Evolutionary conservation across 805 yeast genomes (phyloP).

Genomic region (Ogataea corticis): DNA sequence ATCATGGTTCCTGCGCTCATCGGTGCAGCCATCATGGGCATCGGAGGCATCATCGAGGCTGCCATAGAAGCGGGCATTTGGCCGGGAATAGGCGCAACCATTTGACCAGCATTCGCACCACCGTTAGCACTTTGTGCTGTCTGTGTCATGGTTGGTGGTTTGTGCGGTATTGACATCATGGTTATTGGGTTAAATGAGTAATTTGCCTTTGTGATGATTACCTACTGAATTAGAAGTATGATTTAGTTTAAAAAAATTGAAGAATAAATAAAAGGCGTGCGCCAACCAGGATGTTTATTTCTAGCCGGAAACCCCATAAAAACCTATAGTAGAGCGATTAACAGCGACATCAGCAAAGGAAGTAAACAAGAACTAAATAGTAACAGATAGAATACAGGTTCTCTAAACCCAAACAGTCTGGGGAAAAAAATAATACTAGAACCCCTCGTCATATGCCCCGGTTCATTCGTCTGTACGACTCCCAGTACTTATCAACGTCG

Average conservation of each 20-base stretch:
- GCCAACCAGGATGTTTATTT: no score
- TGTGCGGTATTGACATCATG: conserved; percentile 23
- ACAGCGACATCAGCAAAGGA: no score
- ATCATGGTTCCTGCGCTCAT: conserved; percentile 10
- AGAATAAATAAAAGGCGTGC: no score
- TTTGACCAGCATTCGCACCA: not conserved
- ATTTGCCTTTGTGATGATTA: not conserved
- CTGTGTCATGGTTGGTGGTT: conserved; percentile 20
- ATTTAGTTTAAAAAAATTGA: not conserved
- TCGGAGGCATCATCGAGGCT: conserved; percentile 14
- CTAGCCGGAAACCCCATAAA: no score
- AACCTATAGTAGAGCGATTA: no score
- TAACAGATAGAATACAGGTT: not conserved
- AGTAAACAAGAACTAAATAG: not conserved
- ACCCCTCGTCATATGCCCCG: not conserved
- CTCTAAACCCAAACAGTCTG: not conserved
- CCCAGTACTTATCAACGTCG: conserved; percentile 35
- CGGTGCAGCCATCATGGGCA: conserved; percentile 15
- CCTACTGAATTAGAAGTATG: not conserved
- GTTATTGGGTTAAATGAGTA: not conserved
- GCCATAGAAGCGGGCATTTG: not conserved
- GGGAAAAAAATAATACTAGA: no score
- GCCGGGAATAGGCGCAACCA: not conserved
- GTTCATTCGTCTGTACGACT: conserved; percentile 16
- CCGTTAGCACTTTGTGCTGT: conserved; percentile 10